Base-by-base conservation (phyloP, 345 rosid genomes). In the Salix purpurea region DNA sequence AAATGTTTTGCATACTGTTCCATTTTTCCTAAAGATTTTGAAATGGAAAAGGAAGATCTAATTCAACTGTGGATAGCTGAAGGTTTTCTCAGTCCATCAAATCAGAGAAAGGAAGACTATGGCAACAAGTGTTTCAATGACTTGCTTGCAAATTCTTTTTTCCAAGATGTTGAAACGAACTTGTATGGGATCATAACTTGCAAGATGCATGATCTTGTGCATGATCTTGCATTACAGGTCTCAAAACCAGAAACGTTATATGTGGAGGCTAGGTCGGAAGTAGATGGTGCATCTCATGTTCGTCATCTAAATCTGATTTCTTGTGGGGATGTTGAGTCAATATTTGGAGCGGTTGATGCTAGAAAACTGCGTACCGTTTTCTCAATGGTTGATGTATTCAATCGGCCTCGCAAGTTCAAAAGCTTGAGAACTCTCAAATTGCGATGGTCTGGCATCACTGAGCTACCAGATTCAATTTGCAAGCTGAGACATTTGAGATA, bases 131-230 rank as follows among this genome's bases (percentile, higher is more conserved):
- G 71, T 61, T 84, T 84, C 44, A 54, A 71, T 34, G 5, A 10
- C 52, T 70, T 84, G 24, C 69, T 79, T 37, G 15, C 71, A 14
- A 74, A 71, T 44, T 84, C 81, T 39, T 79, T 84, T 7, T 79
- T 82, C 37, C 77, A 81, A 23, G 83, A 81, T 26, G 74, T 69
- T 2, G 24, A 23, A 32, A 74, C 24, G 52, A 78, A 80, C 60
- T 4, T 1, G 2, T 16, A 0, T 7, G 84, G 40, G 0, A 28
- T 46, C n/a, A 44, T 81, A 6, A 40, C 1, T 0, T 74, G 75
- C 44, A 81, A 78, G 56, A 84, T 78, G 4, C 84, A 40, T 40
- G 44, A 40, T 40, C 44, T 40, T 0, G 44, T 40, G 44, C 44
- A 76, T 69, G 80, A 76, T 65, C 82, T 84, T 70, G 83, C 84